These are phyloP conservation scores for Excoecaria cochinchinensis DNA, from an alignment of 345 rosid species.

Conservation along the genomic window DNA sequence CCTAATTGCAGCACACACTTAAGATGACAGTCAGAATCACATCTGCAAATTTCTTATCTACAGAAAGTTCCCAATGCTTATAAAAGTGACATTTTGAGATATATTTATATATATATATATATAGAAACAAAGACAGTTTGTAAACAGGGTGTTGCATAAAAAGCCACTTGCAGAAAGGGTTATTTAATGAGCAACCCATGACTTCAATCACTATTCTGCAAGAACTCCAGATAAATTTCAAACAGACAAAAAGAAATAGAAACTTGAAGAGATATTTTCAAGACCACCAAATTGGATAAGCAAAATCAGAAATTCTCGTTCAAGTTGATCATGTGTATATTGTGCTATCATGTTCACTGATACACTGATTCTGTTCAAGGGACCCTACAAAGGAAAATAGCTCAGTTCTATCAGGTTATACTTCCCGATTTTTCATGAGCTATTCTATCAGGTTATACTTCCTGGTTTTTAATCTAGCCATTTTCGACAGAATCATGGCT, in stretches of 20 bases:
- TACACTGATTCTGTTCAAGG: background rate
- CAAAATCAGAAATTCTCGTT: background rate
- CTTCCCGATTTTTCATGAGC: no score
- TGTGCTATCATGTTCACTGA: background rate
- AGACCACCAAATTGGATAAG: background rate
- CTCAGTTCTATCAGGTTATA: no score
- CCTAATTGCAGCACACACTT: background rate
- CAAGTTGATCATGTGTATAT: background rate
- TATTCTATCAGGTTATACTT: background rate
- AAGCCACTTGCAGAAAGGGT: background rate
- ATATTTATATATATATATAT: background rate
- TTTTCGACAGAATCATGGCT: background rate
- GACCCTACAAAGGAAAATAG: background rate
- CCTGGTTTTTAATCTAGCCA: background rate
- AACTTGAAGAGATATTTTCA: background rate
- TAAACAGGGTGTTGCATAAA: background rate
- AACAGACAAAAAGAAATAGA: background rate
- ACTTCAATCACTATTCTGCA: background rate
- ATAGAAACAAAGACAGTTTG: background rate
- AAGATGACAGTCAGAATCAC: background rate
- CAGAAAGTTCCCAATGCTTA: background rate
- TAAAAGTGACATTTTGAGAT: background rate
- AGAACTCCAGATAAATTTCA: background rate
- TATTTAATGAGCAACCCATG: background rate
- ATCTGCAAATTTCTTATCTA: background rate